phyloP scores from a whole-genome alignment of 2,329 filamentous ascomycete genomes.

The Diplodia mutila region DNA sequence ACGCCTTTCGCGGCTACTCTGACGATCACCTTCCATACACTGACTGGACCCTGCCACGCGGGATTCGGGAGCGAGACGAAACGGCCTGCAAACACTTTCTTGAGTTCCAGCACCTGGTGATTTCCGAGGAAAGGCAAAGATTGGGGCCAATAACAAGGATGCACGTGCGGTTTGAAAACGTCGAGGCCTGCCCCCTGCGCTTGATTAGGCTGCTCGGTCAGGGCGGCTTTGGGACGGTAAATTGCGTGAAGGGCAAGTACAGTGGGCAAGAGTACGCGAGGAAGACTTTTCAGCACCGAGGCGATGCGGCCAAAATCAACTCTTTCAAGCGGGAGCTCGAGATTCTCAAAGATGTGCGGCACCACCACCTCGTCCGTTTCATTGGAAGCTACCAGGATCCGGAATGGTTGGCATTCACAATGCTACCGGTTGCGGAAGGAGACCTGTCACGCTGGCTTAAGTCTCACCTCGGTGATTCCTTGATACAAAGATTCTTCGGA shows the following conservation, averaged over 20 bases:
- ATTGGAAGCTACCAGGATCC: conserved; percentile 28
- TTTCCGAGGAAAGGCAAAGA: not conserved
- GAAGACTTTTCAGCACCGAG: not conserved
- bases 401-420: conserved; percentile 15
- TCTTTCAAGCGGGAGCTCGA: conserved; percentile 26
- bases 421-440: conserved; percentile 24
- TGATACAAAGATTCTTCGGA: conserved; percentile 34
- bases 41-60: not conserved
- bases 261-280: not conserved
- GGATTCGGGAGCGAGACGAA: not conserved
- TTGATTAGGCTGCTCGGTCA: not conserved
- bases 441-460: conserved; percentile 19
- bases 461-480: not conserved
- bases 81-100: not conserved
- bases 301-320: not conserved
- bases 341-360: conserved; percentile 28
- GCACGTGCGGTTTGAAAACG: not conserved
- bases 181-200: not conserved
- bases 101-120: not conserved
- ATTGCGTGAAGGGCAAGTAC: not conserved
- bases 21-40: not conserved
- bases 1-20: not conserved
- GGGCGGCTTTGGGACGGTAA: not conserved
- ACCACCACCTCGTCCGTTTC: conserved; percentile 32
- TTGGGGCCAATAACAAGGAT: not conserved